Base-by-base conservation (phyloP, 495 filamentous ascomycete species). In the Umbilicaria muhlenbergii region DNA sequence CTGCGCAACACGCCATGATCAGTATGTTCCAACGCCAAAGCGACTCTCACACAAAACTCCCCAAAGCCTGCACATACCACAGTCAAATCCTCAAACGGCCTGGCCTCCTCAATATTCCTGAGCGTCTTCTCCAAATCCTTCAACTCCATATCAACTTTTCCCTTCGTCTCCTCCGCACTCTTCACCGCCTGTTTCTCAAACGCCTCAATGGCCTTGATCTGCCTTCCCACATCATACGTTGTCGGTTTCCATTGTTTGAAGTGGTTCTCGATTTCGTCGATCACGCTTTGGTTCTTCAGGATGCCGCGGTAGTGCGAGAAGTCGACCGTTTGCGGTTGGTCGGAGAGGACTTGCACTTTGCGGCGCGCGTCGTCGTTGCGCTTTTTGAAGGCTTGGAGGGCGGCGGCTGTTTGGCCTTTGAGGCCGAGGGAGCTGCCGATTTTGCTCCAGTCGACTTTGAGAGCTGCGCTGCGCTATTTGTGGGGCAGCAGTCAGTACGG, bases 331-430 rank as follows among this genome's bases (percentile, higher is more conserved):
- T 83, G 81, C 40, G 88, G 71, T 55, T 79, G 76, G 58, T 91
- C 81, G 38, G 73, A 74, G 35, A 96, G 83, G 36, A 75, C 43
- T 59, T 74, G 72, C 32, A 96, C 71, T 68, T 86, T 88, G 68
- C 92, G 88, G 68, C 91, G 89, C 60, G 84, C 88, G 58, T 96
- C 88, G 53, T 99, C 92, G 73, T 96, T 95, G 67, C 92, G 91
- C 78, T 93, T 89, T 74, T 99, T 99, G 81, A 99, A 99, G 52
- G 84, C 69, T 60, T 85, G 78, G 41, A 99, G 84, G 42, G 88
- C 80, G 51, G 80, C 65, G 46, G 81, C 86, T 51, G 92, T 99
- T 66, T 83, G 82, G 59, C 92, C 92, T 68, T 83, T 85, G 64
- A 99, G 84, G 57, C 91, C 89, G 57, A 99, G 86, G 56, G 85